Conservation (phyloP, 768 basidiomycete genomes). For the Gymnopilus junonius region DNA sequence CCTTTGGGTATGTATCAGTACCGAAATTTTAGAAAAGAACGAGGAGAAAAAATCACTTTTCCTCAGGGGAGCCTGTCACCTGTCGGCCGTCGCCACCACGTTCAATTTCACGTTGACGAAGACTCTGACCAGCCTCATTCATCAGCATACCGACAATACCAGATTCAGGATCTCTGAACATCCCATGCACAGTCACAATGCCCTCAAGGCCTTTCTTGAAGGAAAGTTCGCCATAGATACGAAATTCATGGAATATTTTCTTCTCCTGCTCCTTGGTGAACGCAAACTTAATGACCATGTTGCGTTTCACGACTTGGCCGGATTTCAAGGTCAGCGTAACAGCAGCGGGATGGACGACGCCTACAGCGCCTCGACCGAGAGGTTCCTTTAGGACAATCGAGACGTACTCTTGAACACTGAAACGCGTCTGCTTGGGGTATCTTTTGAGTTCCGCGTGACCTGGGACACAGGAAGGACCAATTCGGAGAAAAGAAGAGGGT, state of each 20-base stretch:
- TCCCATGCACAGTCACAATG: constrained; percentile 1
- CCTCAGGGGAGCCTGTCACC: neutral
- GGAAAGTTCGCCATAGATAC: neutral
- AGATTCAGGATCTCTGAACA: constrained; percentile 5
- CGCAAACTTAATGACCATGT: constrained; percentile 7
- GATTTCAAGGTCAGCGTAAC: neutral
- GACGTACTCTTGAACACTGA: neutral
- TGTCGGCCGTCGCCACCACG: neutral
- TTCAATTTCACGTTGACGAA: neutral
- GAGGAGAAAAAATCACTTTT: constrained; percentile 6
- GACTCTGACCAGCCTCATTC: neutral
- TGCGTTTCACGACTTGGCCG: neutral
- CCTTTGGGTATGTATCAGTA: constrained; percentile 7
- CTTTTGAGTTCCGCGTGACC: neutral
- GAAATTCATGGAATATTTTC: neutral
- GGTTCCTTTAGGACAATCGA: neutral
- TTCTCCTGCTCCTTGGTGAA: neutral
- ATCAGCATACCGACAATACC: neutral
- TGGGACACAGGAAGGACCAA: constrained; percentile 3
- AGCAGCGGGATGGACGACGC: constrained; percentile 10
- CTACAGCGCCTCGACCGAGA: constrained; percentile 13
- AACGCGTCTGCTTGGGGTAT: neutral
- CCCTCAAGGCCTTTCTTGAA: neutral
- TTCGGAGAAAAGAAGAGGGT: constrained; percentile 10
- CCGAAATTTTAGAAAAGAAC: too few species aligned